A percentile compares a stretch with the other conserved stretches of the same genome.
phyloP scores from a whole-genome alignment of 192 early-diverging fungal genomes.

The Physocladia obscura region DNA sequence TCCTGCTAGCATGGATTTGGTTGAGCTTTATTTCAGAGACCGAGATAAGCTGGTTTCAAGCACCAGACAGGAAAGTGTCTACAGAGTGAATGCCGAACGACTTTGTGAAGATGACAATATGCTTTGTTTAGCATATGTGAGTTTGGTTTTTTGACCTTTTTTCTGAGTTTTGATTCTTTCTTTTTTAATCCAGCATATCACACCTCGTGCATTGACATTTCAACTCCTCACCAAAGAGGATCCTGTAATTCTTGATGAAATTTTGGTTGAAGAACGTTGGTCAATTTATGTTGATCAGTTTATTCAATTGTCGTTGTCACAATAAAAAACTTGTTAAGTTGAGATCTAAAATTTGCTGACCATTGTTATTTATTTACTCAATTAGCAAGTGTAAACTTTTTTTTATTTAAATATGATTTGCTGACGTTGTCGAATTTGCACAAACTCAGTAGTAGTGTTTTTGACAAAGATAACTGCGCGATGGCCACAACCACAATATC shows the following conservation, averaged over 20 bases:
- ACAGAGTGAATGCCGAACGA: conserved; percentile 47
- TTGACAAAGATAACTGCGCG: too few relatives aligned
- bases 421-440: too few relatives aligned
- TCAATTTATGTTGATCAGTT: conserved; percentile 94
- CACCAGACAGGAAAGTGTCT: conserved; percentile 51
- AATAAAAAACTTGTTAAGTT: too few relatives aligned
- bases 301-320: conserved; percentile 73
- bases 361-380: too few relatives aligned
- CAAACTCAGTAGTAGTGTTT: too few relatives aligned
- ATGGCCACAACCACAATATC: too few relatives aligned
- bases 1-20: conserved; percentile 54
- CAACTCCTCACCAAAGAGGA: conserved; percentile 90
- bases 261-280: conserved; percentile 90
- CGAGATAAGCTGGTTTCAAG: conserved; percentile 38
- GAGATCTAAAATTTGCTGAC: too few relatives aligned
- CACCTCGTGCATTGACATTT: conserved; percentile 70
- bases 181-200: conserved; percentile 46
- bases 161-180: not conserved
- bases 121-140: conserved; percentile 78
- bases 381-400: too few relatives aligned
- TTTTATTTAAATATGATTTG: too few relatives aligned
- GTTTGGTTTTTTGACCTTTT: conserved; percentile 26
- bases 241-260: conserved; percentile 72
- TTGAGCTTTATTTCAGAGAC: conserved; percentile 50
- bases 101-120: conserved; percentile 70